Conservation (phyloP, 2,329 filamentous ascomycete genomes). For the Xylaria digitata region DNA sequence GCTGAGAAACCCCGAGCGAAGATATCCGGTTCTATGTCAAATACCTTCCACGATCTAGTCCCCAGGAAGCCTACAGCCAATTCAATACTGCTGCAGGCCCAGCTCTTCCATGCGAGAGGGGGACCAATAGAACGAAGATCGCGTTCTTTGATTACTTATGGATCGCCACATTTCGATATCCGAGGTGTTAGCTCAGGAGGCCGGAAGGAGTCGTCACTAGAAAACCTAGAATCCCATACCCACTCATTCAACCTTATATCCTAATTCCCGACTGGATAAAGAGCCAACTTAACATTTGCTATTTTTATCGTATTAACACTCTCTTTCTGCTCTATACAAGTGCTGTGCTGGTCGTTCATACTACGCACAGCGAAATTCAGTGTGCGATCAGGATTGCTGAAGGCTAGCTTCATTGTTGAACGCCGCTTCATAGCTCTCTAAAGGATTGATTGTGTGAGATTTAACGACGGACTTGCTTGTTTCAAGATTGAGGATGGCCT, state of each 20-base stretch:
- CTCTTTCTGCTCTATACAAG: background rate
- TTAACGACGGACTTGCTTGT: conserved; percentile 5
- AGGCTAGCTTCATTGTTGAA: background rate
- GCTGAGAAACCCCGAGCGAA: conserved; percentile 21
- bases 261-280: background rate
- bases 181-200: background rate
- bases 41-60: conserved; percentile 20
- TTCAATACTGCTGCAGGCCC: conserved; percentile 15
- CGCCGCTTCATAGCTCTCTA: background rate
- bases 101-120: conserved; percentile 18
- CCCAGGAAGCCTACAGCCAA: conserved; percentile 15
- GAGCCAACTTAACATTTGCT: background rate
- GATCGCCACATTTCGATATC: conserved; percentile 15
- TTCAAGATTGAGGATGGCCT: conserved; percentile 7
- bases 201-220: conserved; percentile 1
- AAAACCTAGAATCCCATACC: background rate
- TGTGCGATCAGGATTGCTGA: background rate
- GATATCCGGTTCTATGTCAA: conserved; percentile 41
- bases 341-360: background rate
- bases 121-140: conserved; percentile 36
- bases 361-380: background rate
- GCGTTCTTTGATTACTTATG: conserved; percentile 38
- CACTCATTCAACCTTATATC: background rate
- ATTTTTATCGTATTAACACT: background rate
- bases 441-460: background rate